These are phyloP conservation scores for Pyronema domesticum DNA, from an alignment of 495 filamentous ascomycete species.

Conservation along the genomic window DNA sequence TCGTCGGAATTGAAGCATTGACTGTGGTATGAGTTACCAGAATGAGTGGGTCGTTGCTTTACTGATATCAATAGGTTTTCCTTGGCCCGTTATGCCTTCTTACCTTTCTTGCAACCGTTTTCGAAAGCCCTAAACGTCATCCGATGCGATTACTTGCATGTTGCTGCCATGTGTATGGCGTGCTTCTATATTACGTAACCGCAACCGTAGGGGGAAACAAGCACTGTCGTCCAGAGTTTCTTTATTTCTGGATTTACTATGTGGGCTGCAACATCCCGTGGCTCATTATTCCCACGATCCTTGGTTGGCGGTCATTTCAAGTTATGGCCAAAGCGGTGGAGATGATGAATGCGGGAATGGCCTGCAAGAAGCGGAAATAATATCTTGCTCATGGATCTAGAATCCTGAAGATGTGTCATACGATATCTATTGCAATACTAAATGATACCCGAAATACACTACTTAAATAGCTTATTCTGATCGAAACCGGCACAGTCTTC, in stretches of 20 bases:
- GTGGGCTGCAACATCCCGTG: constrained; percentile 73
- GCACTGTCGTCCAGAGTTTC: constrained; percentile 43
- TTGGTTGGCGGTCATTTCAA: constrained; percentile 6
- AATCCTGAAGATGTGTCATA: too few relatives aligned
- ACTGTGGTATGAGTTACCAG: not conserved
- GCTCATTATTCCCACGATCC: constrained; percentile 48
- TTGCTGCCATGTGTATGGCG: constrained; percentile 64
- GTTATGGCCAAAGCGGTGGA: constrained; percentile 6
- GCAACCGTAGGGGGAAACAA: constrained; percentile 40
- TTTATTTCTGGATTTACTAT: constrained; percentile 83
- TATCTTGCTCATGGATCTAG: too few relatives aligned
- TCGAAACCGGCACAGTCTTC: too few relatives aligned
- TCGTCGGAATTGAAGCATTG: constrained; percentile 2
- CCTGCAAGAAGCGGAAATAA: too few relatives aligned
- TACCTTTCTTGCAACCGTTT: not conserved
- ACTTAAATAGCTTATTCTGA: too few relatives aligned
- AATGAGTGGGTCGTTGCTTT: too few relatives aligned
- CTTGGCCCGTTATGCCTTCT: constrained; percentile 4
- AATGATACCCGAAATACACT: too few relatives aligned
- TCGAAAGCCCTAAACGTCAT: constrained; percentile 41
- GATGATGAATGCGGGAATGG: not conserved
- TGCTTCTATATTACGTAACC: constrained; percentile 69
- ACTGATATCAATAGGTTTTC: not conserved
- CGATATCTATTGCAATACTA: too few relatives aligned
- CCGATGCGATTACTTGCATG: constrained; percentile 52